These are phyloP conservation scores for Curvularia lunata DNA, from an alignment of 2,329 filamentous ascomycete species.

Conservation along the genomic window DNA sequence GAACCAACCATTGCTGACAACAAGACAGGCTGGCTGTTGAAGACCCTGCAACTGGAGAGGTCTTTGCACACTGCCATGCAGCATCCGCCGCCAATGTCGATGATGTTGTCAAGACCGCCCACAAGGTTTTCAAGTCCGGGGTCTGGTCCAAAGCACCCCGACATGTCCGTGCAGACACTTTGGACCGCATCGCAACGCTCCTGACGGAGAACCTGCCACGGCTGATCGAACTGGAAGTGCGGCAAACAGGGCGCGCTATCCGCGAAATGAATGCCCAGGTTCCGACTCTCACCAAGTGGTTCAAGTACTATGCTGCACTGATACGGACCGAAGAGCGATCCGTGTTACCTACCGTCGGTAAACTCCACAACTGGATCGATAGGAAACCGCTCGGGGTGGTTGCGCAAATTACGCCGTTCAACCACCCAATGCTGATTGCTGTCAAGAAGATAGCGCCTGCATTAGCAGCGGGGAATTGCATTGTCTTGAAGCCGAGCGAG, in stretches of 20 bases:
- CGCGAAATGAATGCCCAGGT: conserved; percentile 75
- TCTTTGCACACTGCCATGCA: conserved; percentile 60
- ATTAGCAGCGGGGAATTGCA: conserved; percentile 45
- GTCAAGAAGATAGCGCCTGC: conserved; percentile 51
- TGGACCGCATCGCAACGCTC: conserved; percentile 65
- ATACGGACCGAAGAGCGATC: conserved; percentile 71
- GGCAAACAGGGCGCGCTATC: conserved; percentile 70
- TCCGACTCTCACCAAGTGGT: conserved; percentile 70
- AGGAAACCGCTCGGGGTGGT: conserved; percentile 48
- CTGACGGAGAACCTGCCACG: conserved; percentile 60
- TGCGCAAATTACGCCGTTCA: conserved; percentile 50
- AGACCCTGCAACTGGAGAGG: conserved; percentile 60
- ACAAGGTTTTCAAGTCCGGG: conserved; percentile 58
- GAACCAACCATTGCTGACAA: conserved; percentile 17
- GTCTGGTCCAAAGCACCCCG: conserved; percentile 64
- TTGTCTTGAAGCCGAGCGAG: conserved; percentile 49
- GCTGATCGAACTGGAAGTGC: conserved; percentile 69
- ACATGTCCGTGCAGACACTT: conserved; percentile 65
- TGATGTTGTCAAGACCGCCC: conserved; percentile 51
- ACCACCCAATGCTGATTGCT: conserved; percentile 50
- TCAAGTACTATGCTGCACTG: conserved; percentile 72
- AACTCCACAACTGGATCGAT: conserved; percentile 55
- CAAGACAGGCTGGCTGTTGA: conserved; percentile 58
- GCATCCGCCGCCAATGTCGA: conserved; percentile 57
- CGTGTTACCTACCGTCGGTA: conserved; percentile 68